Evolutionary conservation across 2,329 filamentous ascomycete genomes (phyloP), one percentile per base, ranked within the genome.

Genomic region (Arthrobotrys conoides): DNA sequence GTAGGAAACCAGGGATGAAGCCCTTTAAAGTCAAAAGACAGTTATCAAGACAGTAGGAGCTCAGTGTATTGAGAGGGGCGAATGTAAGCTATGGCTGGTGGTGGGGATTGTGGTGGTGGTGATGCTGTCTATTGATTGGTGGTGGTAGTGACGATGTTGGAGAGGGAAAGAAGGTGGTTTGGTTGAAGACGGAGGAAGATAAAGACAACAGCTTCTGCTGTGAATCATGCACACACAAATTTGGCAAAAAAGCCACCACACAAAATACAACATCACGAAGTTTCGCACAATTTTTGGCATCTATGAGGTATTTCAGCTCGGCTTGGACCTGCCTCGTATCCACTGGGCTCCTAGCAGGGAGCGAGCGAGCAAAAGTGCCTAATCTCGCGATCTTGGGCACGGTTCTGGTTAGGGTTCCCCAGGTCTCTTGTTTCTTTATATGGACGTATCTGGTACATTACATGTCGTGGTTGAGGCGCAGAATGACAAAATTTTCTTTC

Each of bases 401-500:
- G 1, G 22, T n/a, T 59, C n/a, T 59, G 18, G 30, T 59, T 59
- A 38, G 53, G 30, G 3, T 53, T 53, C 49, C 49, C 49, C 49
- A 30, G 49, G 51, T 33, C 44, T 49, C 14, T 10, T 30, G 18
- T 65, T 20, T 22, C 5, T 46, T 20, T 51, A n/a, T 51, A 51
- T 36, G 27, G 51, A 36, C 33, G 16, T 36, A 9, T 27, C 8
- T 46, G 44, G 44, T 46, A 33, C 3, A 30, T 30, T 30, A n/a
- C 10, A 73, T 73, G 70, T 66, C 70, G 70, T 73, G 70, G 70
- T 66, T 53, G 61, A 67, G 71, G 71, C 71, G 71, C 71, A 75
- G 64, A 75, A 75, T 75, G 71, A 75, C 71, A 68, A 68, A 75
- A 75, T 68, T 68, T 73, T 75, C 51, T 64, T 48, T 64, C 70